Evolutionary conservation across 139 green algal species (phyloP), one percentile per base, ranked within the genome.

Genomic region (Nannochloris sp.): DNA sequence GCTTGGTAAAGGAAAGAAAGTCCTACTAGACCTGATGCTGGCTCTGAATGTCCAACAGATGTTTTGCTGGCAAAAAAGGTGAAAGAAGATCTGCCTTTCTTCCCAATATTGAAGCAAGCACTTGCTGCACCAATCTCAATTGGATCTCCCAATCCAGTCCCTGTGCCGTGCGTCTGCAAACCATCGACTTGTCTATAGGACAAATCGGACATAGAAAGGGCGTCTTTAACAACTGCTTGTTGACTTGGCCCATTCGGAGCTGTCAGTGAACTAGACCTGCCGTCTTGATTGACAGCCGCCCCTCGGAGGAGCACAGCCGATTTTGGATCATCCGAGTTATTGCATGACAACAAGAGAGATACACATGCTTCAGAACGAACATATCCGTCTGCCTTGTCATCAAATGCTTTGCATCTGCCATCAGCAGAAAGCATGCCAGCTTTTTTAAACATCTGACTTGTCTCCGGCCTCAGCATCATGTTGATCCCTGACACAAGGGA

Each of bases 111-210:
- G 53, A 78, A 44, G 6, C 62, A 50, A 16, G 36, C 34, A 44
- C 12, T 25, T 9, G n/a, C 48, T 10, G 73, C 73, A 11, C 85
- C 83, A 2, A 93, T 57, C 69, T 95, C 88, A 29, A 95, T 91
- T n/a, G 88, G 87, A 64, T 95, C 88, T 9, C 87, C 87, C 57
- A 93, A 77, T 9, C 78, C 61, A 7, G 87, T 95, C 51, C 85
- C 88, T 15, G 76, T 85, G 54, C 70, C 62, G 48, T 80, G 70
- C 36, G 76, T 60, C 14, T 75, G 56, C 25, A 87, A 46, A 4
- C 46, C 67, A 5, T 43, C 24, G 29, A 82, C 19, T 49, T 69
- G 21, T 5, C 50, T 11, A 6, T 15, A 10, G 5, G 27, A 44
- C 5, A 31, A 19, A 4, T 8, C 54, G 51, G 55, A 53, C 3